Base-by-base conservation (phyloP, 768 basidiomycete species). In the Collybia sp. region DNA sequence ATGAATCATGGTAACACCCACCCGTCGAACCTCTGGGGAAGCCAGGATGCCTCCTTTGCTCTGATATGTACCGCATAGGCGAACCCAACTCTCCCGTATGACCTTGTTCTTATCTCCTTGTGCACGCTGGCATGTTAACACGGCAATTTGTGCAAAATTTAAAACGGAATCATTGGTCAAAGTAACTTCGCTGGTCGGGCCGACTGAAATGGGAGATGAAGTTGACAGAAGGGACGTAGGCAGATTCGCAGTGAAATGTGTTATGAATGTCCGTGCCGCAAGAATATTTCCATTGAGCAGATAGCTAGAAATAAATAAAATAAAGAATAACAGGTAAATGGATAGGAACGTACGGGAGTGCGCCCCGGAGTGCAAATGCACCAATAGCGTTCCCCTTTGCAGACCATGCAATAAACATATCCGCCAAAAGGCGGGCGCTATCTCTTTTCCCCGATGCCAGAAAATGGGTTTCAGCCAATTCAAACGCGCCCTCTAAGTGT, bases 191-290 rank as follows among this genome's bases (percentile, higher is more conserved):
- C 70, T 68, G 12, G 66, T 60, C 30, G 67, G 60, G 38, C 76
- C 77, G 5, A 80, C 71, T 16, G 71, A 61, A 38, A 87, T 66
- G n/a, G 74, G 67, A 9, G 66, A 54, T 18, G 68, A 65, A 50
- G 73, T 63, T 40, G 72, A 56, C 10, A 75, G 70, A 45, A 76
- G 61, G 13, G 72, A 64, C 15, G 72, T 58, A 39, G 84, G 70
- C 5, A 89, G 67, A 46, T 79, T 77, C 42, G 83, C 73, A 40
- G 85, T 73, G 62, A 88, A 92, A 41, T 83, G 79, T n/a, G 76
- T 71, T 60, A 95, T 83, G 73, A 97, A 96, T n/a, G 86, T 81
- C n/a, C 82, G 81, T 3, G 95, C 90, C 3, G 89, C 89, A n/a
- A 92, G 80, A 58, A 99, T 85, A 52, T 93, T 93, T 12, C 91